Evolutionary conservation across 257 asterid genomes (phyloP).

Genomic region (Oldenlandia corymbosa): DNA sequence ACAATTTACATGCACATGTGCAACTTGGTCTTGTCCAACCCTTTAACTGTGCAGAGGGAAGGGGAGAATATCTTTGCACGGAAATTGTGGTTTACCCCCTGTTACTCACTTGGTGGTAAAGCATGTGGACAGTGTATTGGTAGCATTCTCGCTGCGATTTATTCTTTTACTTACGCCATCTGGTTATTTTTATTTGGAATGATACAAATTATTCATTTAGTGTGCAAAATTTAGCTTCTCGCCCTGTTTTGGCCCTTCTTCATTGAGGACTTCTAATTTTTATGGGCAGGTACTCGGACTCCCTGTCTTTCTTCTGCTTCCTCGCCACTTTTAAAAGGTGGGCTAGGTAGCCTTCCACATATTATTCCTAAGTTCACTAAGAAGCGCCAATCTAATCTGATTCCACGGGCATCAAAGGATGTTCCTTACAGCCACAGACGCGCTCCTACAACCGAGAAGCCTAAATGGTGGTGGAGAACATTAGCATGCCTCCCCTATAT

Average conservation of each 20-base stretch:
- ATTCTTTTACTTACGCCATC: background rate
- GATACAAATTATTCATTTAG: background rate
- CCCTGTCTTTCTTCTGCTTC: slow-evolving; percentile 49
- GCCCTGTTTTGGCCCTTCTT: background rate
- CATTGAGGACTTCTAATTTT: background rate
- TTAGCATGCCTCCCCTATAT: slow-evolving; percentile 85
- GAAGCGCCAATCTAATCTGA: slow-evolving; percentile 11
- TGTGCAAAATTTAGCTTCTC: background rate
- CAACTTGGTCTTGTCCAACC: background rate
- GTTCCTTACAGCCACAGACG: slow-evolving; percentile 54
- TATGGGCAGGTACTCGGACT: slow-evolving; percentile 34
- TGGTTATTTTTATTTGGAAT: background rate
- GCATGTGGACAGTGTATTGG: background rate
- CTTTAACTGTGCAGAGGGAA: background rate
- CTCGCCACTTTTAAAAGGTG: slow-evolving; percentile 45
- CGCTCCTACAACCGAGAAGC: slow-evolving; percentile 76
- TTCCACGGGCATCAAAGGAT: slow-evolving; percentile 66
- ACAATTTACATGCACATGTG: background rate
- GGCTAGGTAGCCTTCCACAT: slow-evolving; percentile 37
- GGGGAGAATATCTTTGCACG: background rate
- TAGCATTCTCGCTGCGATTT: too few species aligned
- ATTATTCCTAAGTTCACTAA: slow-evolving; percentile 37
- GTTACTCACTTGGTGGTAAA: background rate
- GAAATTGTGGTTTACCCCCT: background rate
- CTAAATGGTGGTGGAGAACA: slow-evolving; percentile 87